Base-by-base conservation (phyloP, 148 eudicot species). In the Fagopyrum homotropicum region DNA sequence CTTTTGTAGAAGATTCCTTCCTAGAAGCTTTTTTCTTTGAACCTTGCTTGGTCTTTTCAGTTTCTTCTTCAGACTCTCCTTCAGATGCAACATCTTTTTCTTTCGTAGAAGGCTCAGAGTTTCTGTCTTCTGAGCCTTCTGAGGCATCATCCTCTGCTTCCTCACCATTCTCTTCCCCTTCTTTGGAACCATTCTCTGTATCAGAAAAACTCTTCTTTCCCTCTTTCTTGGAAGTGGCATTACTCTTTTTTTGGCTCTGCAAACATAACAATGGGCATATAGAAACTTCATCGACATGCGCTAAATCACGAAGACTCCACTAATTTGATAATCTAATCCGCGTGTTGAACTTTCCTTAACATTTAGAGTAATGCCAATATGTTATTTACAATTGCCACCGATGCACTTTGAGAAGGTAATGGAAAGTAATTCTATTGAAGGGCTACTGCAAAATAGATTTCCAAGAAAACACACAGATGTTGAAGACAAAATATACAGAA, bases 1-100 rank as follows among this genome's bases (percentile, higher is more conserved):
- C 80, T 84, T 89, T 91, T 61, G 56, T 83, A 61, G 84, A 78
- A 77, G 90, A 79, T 77, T 76, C 82, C 66, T 81, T 79, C 76
- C 83, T 87, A 46, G 82, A 76, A 68, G 91, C 45, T 71, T 79
- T 76, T 70, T 87, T 87, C 79, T 84, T 84, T 50, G 85, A 77
- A 63, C 77, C 82, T 47, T 77, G 78, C 76, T 87, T 85, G 72
- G 74, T 66, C 73, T 81, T 84, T 69, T 66, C 80, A 47, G 73
- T 72, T 4, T 84, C 88, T 48, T 91, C 91, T 77, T 86, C 93
- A 64, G 91, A 80, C 54, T 85, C 88, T 7, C 75, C 84, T 78
- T 77, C 86, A 77, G 82, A 79, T 69, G 78, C 79, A 57, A 80
- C 85, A 57, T 76, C 79, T 75, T 83, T 76, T 30, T 83, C 85